Base-by-base conservation (phyloP, 108 stramenopile genomes). In the Epithemia pelagica region DNA sequence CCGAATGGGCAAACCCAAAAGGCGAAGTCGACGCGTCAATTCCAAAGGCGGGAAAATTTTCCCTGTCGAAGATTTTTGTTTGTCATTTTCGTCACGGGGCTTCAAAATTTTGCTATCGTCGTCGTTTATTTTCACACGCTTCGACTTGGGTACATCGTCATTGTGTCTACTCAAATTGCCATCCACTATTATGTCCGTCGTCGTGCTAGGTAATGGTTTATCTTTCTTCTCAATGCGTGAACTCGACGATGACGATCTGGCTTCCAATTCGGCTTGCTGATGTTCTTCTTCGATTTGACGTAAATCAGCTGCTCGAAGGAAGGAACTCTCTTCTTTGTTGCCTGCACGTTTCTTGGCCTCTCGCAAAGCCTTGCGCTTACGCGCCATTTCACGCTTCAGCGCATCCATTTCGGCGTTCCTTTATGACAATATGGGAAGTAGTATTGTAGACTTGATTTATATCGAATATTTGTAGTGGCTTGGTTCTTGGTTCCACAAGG, bases 1-100 rank as follows among this genome's bases (percentile, higher is more conserved):
- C 22, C 83, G 82, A 51, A 92, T 70, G 46, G 86, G 82, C 25
- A 92, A 66, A 7, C 88, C 88, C 32, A 87, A 77, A 28, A 64
- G 29, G 33, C 91, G 84, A 2, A 92, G 64, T 37, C 75, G 65
- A 30, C 20, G 33, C 19, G 84, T 75, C 15, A 88, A 64, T 27
- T 75, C 70, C 0, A 20, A 22, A 0, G 78, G 62, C 18, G 76
- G 68, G 24, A 69, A 27, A 26, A 58, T 24, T 28, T 58, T 21
- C 8, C 21, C n/a, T 20, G 30, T 46, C 31, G 59, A 66, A 58
- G 52, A 2, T 32, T 57, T 58, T 52, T 1, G 28, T 29, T 51
- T 32, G 54, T 59, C 59, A 60, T 60, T 32, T 57, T 37, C 52
- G 18, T 51, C 29, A 37, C 20, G 61, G 2, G 69, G 61, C 51